phyloP scores from a whole-genome alignment of 352 stramenopile species.

The Phytopythium litorale region DNA sequence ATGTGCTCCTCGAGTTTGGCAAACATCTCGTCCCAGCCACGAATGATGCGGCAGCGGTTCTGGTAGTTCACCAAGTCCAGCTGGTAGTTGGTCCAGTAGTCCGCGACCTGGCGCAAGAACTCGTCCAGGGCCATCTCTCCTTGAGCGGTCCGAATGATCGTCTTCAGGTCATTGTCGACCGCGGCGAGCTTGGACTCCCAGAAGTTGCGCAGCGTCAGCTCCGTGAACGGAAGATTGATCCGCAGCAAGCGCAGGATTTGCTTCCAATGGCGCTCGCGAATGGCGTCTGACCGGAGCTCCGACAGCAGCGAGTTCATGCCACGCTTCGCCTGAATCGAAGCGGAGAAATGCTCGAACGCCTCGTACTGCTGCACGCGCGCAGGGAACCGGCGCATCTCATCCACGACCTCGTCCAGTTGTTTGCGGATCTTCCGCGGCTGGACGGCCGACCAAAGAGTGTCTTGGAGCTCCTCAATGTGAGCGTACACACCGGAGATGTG shows the following conservation, averaged over 20 bases:
- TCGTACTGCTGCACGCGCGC: constrained; percentile 98
- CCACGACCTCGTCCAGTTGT: constrained; percentile 95
- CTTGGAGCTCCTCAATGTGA: constrained; percentile 90
- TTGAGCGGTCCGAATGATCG: constrained; percentile 97
- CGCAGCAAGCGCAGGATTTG: constrained; percentile 94
- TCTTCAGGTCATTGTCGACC: constrained; percentile 93
- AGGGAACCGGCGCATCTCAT: constrained; percentile 94
- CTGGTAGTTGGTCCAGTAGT: constrained; percentile 89
- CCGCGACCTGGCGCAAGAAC: constrained; percentile 94
- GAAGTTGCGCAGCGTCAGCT: constrained; percentile 96
- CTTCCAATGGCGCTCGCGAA: constrained; percentile 99
- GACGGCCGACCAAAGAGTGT: constrained; percentile 92
- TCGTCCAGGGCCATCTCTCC: constrained; percentile 99
- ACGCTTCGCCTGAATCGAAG: constrained; percentile 93
- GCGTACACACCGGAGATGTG: constrained; percentile 89
- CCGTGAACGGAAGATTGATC: constrained; percentile 90
- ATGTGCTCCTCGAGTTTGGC: constrained; percentile 99
- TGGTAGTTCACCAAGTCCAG: constrained; percentile 92
- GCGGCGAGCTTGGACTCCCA: constrained; percentile 94
- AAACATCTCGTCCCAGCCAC: constrained; percentile 99
- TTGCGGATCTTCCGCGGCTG: constrained; percentile 95
- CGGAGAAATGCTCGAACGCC: constrained; percentile 93
- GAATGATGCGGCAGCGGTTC: constrained; percentile 96
- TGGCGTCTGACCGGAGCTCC: constrained; percentile 98
- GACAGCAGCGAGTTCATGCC: constrained; percentile 92